A percentile compares a stretch with the other conserved stretches of the same genome.
Evolutionary conservation across 306 rosid genomes (phyloP).

Genomic region (Adenanthera pavonina): DNA sequence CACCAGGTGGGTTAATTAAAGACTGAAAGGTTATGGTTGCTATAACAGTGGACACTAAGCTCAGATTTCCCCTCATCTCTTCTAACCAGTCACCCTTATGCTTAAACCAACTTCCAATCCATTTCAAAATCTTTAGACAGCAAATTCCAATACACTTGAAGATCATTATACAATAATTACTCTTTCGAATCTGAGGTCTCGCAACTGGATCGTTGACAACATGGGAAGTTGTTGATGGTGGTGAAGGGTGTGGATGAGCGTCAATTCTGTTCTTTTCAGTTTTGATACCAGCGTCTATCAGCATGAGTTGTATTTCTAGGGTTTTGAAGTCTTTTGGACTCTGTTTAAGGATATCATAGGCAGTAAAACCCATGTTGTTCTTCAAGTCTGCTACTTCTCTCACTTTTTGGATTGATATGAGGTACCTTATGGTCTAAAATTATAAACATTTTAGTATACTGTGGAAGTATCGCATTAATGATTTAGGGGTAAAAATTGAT

Average conservation of each 20-base stretch:
- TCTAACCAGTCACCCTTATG: neutral
- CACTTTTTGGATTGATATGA: neutral
- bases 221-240: neutral
- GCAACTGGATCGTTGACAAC: neutral
- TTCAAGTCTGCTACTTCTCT: neutral
- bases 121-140: neutral
- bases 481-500: no score
- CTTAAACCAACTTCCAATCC: neutral
- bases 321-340: constrained; percentile 5
- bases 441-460: neutral
- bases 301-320: constrained; percentile 6
- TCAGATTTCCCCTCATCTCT: neutral
- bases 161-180: neutral
- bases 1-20: neutral
- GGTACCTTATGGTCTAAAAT: constrained; percentile 14
- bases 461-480: no score
- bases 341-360: neutral
- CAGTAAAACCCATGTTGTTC: constrained; percentile 2
- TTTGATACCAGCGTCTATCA: neutral
- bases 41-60: neutral
- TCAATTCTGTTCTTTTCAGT: neutral
- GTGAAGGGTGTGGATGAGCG: neutral
- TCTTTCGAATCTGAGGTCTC: neutral
- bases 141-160: no score
- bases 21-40: neutral